Evolutionary conservation across 179 eudicot species (phyloP).

Genomic region (Nepenthes alata): DNA sequence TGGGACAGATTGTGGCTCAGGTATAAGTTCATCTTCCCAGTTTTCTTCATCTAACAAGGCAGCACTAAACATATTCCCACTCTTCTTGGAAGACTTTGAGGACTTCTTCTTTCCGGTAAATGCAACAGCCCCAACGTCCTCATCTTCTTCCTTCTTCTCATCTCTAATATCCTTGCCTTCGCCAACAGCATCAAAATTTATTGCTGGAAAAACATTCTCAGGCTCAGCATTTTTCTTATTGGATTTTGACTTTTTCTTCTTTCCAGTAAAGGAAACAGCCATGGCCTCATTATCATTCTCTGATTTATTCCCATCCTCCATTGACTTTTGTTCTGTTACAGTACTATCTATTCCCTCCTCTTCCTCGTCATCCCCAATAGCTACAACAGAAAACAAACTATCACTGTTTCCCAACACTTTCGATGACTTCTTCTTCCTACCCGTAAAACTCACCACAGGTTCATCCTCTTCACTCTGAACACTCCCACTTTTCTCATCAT

Average conservation of each 20-base stretch:
- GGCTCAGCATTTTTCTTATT: slow-evolving; percentile 16
- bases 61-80: slow-evolving; percentile 29
- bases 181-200: slow-evolving; percentile 26
- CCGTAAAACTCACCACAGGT: slow-evolving; percentile 25
- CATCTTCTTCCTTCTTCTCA: slow-evolving; percentile 24
- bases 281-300: slow-evolving; percentile 33
- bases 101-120: slow-evolving; percentile 50
- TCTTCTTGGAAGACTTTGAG: slow-evolving; percentile 39
- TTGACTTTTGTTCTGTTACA: slow-evolving; percentile 8
- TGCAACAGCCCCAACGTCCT: slow-evolving; percentile 18
- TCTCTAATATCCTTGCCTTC: slow-evolving; percentile 20
- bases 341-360: slow-evolving; percentile 19
- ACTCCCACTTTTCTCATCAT: slow-evolving; percentile 24
- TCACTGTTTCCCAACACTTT: slow-evolving; percentile 32
- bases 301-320: slow-evolving; percentile 10
- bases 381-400: slow-evolving; percentile 12
- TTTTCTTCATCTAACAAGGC: slow-evolving; percentile 38
- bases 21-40: slow-evolving; percentile 23
- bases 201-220: slow-evolving; percentile 15
- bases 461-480: slow-evolving; percentile 27
- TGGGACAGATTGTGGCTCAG: slow-evolving; percentile 19
- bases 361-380: slow-evolving; percentile 28
- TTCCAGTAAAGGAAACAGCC: slow-evolving; percentile 39
- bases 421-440: slow-evolving; percentile 54
- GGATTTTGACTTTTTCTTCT: slow-evolving; percentile 47